phyloP scores from a whole-genome alignment of 768 basidiomycete species.

The Xanthoconium stramineum region DNA sequence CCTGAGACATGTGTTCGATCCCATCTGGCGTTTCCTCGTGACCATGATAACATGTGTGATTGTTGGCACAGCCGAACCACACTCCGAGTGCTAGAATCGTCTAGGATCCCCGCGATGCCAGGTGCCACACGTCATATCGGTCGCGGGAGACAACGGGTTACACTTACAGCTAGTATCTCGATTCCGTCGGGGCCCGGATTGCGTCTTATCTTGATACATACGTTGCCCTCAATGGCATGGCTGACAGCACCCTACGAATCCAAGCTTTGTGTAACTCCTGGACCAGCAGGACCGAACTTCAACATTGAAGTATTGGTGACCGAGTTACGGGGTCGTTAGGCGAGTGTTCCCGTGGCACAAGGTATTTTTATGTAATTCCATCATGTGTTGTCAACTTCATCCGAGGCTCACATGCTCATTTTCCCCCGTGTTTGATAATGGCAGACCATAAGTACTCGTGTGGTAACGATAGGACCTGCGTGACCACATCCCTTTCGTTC shows the following conservation, averaged over 20 bases:
- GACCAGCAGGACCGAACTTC: too few species aligned
- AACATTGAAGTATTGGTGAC: background rate
- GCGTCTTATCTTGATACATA: too few species aligned
- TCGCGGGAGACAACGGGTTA: background rate
- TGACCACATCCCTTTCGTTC: background rate
- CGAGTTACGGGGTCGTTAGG: background rate
- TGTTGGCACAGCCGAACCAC: background rate
- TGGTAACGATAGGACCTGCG: background rate
- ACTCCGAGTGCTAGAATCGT: background rate
- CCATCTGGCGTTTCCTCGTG: too few species aligned
- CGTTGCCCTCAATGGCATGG: too few species aligned
- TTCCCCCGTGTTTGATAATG: background rate
- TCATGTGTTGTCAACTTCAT: conserved; percentile 6
- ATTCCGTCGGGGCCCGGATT: too few species aligned
- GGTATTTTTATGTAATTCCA: background rate
- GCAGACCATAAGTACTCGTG: conserved; percentile 13
- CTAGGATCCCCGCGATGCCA: background rate
- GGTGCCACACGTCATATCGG: background rate
- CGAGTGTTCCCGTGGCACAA: background rate
- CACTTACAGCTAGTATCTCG: too few species aligned
- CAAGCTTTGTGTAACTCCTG: too few species aligned
- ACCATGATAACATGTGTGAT: too few species aligned
- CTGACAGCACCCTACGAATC: too few species aligned
- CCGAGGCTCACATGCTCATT: conserved; percentile 15
- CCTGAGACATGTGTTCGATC: too few species aligned